These are phyloP conservation scores for Silene noctiflora DNA, from an alignment of 179 eudicot species.

Conservation along the genomic window DNA sequence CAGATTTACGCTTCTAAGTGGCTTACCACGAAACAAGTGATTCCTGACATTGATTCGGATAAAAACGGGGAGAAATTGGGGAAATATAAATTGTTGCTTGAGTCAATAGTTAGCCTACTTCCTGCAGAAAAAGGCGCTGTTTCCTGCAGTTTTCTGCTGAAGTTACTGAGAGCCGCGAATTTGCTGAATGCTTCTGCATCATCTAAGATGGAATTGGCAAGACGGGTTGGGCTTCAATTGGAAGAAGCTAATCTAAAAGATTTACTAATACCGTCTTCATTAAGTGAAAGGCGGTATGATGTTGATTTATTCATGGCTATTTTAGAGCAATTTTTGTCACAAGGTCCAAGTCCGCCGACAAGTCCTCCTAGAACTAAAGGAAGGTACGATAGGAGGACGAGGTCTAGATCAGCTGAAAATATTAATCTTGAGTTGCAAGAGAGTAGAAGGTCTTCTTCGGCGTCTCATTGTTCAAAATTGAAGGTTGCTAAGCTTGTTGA, in stretches of 20 bases:
- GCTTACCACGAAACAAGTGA: conserved; percentile 55
- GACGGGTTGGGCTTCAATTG: conserved; percentile 63
- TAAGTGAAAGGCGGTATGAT: conserved; percentile 44
- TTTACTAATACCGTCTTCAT: conserved; percentile 49
- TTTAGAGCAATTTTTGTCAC: conserved; percentile 68
- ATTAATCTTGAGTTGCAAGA: conserved; percentile 60
- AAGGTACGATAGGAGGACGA: conserved; percentile 49
- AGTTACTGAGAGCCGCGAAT: conserved; percentile 63
- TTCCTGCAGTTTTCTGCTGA: conserved; percentile 69
- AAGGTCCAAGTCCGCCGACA: conserved; percentile 65
- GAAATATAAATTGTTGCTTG: conserved; percentile 51
- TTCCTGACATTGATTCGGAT: conserved; percentile 33
- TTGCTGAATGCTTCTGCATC: conserved; percentile 58
- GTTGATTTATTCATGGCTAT: conserved; percentile 66
- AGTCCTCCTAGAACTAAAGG: conserved; percentile 52
- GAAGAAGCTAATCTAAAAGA: conserved; percentile 75
- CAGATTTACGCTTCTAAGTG: conserved; percentile 68
- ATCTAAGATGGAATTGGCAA: conserved; percentile 66
- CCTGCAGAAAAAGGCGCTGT: conserved; percentile 66
- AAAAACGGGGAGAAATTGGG: conserved; percentile 32
- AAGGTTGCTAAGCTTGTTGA: conserved; percentile 85
- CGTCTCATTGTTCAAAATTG: conserved; percentile 69
- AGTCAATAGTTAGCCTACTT: conserved; percentile 74
- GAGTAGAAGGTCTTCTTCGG: conserved; percentile 79
- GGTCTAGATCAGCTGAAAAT: conserved; percentile 78